Base-by-base conservation (phyloP, 495 filamentous ascomycete species). In the Geoglossum glabrum region DNA sequence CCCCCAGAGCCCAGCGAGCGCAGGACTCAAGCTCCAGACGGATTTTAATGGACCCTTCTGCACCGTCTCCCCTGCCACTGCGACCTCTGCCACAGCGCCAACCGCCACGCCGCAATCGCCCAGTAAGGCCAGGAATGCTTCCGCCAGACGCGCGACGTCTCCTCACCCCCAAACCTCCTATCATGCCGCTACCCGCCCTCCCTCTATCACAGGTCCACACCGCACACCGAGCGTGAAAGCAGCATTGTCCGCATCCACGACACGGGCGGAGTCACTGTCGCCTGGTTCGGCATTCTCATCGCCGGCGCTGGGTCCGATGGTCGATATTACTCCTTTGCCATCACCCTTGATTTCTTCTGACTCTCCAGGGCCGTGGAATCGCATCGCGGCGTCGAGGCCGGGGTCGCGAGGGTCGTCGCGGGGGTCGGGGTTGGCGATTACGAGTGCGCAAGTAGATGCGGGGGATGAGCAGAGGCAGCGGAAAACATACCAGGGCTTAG, bases 251-350 rank as follows among this genome's bases (percentile, higher is more conserved):
- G 67, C 66, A 23, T 60, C 69, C 11, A 59, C 66, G n/a, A 69
- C 69, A 21, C 75, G 72, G 60, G 67, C 73, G 2, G 75, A 72
- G 17, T 83, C 80, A 6, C 64, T 79, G 25, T 84, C 82, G 1
- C 81, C 81, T 0, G 74, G 71, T 28, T 83, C 82, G 13, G 68
- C 70, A 1, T 63, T 81, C 21, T 79, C 82, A 5, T 85, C 82
- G 19, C 88, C 89, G 1, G 79, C 83, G 59, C 75, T 94, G 40
- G 80, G 81, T 58, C 86, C 89, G 21, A 82, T 95, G 79, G 79
- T 79, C 40, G 87, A 95, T 64, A 82, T 98, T 58, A 98, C 92
- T 4, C 92, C 92, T 55, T 70, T 98, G 25, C 92, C 92, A 11
- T 96, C 92, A 5, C 92, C 92, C 8, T 76, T 96, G 40, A 72